Percentiles rank a stretch among this genome's conserved stretches.
These are phyloP conservation scores for Lanmaoa pseudosensibilis DNA, from an alignment of 768 basidiomycete genomes.

Conservation along the genomic window DNA sequence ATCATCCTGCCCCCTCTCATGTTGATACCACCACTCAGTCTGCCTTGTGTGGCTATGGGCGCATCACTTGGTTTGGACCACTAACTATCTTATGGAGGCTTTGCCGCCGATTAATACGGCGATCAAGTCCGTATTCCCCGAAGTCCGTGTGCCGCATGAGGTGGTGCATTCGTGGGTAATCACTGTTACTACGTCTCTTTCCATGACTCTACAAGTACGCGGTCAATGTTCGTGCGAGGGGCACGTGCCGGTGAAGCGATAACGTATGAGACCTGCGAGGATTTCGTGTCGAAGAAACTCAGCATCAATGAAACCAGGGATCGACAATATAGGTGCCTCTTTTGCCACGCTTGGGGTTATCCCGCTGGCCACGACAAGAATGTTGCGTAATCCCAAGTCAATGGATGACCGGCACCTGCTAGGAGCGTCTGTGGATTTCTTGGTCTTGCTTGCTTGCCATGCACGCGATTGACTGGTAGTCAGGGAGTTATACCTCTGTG, in stretches of 20 bases:
- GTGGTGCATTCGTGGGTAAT: not conserved
- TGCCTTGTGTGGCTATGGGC: no score
- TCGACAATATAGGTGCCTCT: conserved; percentile 7
- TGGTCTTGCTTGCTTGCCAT: not conserved
- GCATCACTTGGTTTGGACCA: not conserved
- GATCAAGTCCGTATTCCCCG: not conserved
- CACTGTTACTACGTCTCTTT: not conserved
- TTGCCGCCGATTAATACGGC: not conserved
- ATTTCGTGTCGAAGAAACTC: not conserved
- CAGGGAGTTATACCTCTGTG: not conserved
- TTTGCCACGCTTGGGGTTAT: conserved; percentile 1
- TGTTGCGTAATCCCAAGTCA: conserved; percentile 7
- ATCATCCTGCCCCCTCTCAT: not conserved
- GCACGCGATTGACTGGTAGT: not conserved
- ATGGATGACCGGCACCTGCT: not conserved
- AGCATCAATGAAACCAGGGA: conserved; percentile 13
- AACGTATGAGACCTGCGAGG: conserved; percentile 12
- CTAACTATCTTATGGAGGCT: not conserved
- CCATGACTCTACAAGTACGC: not conserved
- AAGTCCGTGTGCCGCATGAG: not conserved
- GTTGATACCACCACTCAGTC: not conserved
- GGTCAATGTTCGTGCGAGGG: not conserved
- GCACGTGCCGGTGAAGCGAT: conserved; percentile 19
- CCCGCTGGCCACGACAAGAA: not conserved
- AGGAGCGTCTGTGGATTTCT: not conserved